These are phyloP conservation scores for Macadamia integrifolia DNA, from an alignment of 164 flowering plant species.

Conservation along the genomic window DNA sequence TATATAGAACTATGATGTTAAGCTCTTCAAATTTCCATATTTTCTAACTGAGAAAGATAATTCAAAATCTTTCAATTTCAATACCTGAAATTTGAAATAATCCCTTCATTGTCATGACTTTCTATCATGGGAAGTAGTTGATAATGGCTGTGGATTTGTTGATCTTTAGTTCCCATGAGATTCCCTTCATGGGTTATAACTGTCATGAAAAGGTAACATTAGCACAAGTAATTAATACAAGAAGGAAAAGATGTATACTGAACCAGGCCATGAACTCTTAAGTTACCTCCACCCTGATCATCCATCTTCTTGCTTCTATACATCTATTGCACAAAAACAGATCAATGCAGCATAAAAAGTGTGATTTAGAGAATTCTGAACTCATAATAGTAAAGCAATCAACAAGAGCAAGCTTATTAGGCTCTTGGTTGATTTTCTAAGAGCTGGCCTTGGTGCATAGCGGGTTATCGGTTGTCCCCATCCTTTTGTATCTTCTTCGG, in stretches of 20 bases:
- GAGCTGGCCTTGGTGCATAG: no score
- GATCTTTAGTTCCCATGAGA: slow-evolving; percentile 36
- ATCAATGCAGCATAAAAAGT: no score
- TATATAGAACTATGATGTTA: neutral
- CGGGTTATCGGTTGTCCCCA: no score
- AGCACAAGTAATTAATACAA: neutral
- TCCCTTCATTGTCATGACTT: slow-evolving; percentile 24
- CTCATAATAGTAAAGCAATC: neutral
- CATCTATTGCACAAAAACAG: slow-evolving; percentile 40
- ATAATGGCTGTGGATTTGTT: slow-evolving; percentile 39
- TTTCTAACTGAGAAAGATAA: neutral
- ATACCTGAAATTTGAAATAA: slow-evolving; percentile 36
- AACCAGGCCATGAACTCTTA: slow-evolving; percentile 12
- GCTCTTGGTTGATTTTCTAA: no score
- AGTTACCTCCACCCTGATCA: slow-evolving; percentile 63
- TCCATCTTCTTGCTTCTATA: slow-evolving; percentile 84
- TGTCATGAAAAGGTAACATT: slow-evolving; percentile 16
- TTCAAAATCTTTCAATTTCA: neutral
- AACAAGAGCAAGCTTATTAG: neutral
- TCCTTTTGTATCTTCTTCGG: no score
- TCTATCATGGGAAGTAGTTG: slow-evolving; percentile 49
- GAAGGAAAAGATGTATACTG: neutral
- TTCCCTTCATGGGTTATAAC: slow-evolving; percentile 32
- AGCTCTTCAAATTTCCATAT: neutral
- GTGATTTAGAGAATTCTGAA: neutral